Conservation (phyloP, 1,284 basidiomycete genomes). For the Sphagnurus paluster region DNA sequence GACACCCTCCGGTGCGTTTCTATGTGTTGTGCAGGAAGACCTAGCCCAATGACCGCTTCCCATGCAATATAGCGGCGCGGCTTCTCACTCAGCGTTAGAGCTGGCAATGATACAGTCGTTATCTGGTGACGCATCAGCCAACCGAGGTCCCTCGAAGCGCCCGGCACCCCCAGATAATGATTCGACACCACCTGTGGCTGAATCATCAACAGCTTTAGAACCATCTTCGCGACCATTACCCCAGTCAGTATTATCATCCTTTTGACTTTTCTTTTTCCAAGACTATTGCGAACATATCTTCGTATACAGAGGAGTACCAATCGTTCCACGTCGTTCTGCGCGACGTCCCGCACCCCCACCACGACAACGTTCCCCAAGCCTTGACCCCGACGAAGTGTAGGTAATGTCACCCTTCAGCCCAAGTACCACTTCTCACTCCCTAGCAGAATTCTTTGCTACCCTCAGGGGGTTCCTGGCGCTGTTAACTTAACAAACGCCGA, state of each 20-base stretch:
- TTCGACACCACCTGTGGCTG: constrained; percentile 4
- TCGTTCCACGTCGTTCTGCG: constrained; percentile 30
- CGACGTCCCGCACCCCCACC: constrained; percentile 18
- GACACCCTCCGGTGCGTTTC: constrained; percentile 3
- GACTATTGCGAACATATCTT: not conserved
- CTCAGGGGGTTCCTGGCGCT: constrained; percentile 65
- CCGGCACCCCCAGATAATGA: constrained; percentile 7
- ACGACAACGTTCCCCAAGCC: constrained; percentile 26
- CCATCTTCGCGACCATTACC: constrained; percentile 10
- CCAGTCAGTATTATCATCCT: constrained; percentile 1
- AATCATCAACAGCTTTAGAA: constrained; percentile 3
- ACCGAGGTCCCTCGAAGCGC: constrained; percentile 7
- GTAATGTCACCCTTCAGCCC: constrained; percentile 20
- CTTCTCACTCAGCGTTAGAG: constrained; percentile 10
- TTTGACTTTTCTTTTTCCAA: not conserved
- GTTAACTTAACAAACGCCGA: constrained; percentile 83
- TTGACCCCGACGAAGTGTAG: constrained; percentile 68
- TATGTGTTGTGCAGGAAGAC: not conserved
- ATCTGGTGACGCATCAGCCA: not conserved
- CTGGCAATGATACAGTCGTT: not conserved
- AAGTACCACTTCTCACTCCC: constrained; percentile 8
- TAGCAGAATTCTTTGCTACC: constrained; percentile 74
- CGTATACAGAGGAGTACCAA: constrained; percentile 9
- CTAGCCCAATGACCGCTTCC: not conserved
- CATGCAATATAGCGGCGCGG: constrained; percentile 1